These are phyloP conservation scores for Tuber magnatum DNA, from an alignment of 495 filamentous ascomycete genomes.

Conservation along the genomic window DNA sequence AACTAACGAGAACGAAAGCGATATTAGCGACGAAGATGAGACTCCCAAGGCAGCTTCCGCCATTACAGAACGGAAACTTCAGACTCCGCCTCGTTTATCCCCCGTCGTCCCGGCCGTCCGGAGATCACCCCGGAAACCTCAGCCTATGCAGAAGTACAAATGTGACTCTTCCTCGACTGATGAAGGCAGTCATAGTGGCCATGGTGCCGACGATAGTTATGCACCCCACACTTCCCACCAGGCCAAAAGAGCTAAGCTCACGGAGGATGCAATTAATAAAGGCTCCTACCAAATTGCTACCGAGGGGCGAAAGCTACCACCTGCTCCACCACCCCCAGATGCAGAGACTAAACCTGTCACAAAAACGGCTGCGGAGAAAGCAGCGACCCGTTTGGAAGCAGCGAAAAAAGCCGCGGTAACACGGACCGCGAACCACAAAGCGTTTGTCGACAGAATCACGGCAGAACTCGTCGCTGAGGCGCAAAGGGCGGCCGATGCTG, in stretches of 20 bases:
- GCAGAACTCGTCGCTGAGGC: background rate
- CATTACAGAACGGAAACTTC: background rate
- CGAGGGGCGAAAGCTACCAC: background rate
- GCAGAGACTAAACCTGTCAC: background rate
- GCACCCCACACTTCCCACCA: background rate
- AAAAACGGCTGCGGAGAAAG: background rate
- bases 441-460: background rate
- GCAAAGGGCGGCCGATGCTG: background rate
- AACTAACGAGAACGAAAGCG: background rate
- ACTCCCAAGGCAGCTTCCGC: background rate
- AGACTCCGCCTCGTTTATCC: background rate
- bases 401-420: background rate
- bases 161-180: background rate
- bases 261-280: background rate
- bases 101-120: too few species aligned
- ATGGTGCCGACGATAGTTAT: background rate
- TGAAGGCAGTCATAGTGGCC: background rate
- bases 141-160: background rate
- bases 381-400: background rate
- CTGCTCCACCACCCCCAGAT: background rate
- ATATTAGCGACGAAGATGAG: background rate
- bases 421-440: background rate
- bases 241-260: background rate
- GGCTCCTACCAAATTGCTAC: rapidly evolving
- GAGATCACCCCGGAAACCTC: background rate